Evolutionary conservation across 2,329 filamentous ascomycete genomes (phyloP).

Genomic region (Exophiala xenobiotica): DNA sequence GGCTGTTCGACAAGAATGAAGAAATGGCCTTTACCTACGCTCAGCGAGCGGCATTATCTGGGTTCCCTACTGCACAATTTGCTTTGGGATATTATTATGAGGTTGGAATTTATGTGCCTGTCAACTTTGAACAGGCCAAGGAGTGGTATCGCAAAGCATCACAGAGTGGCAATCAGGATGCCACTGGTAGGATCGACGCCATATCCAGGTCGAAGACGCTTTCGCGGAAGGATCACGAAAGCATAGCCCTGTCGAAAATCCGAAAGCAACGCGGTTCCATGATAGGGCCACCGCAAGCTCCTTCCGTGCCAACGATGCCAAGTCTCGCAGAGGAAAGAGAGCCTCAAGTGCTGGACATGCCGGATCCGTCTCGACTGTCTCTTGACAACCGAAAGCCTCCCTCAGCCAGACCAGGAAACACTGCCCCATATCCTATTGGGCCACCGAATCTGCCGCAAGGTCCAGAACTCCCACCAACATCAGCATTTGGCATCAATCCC

Average conservation of each 20-base stretch:
- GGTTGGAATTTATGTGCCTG: slow-evolving; percentile 88
- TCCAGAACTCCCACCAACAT: slow-evolving; percentile 44
- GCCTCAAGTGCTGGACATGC: slow-evolving; percentile 46
- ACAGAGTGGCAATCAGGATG: slow-evolving; percentile 89
- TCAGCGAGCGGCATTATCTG: slow-evolving; percentile 75
- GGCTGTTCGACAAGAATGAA: slow-evolving; percentile 92
- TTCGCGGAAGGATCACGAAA: slow-evolving; percentile 89
- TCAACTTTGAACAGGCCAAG: slow-evolving; percentile 76
- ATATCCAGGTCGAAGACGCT: slow-evolving; percentile 79
- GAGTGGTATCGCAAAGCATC: slow-evolving; percentile 90
- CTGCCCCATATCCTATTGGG: slow-evolving; percentile 45
- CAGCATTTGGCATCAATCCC: slow-evolving; percentile 50
- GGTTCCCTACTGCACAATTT: slow-evolving; percentile 88
- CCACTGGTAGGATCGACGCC: slow-evolving; percentile 75
- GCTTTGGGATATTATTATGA: slow-evolving; percentile 97
- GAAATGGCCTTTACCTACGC: slow-evolving; percentile 90
- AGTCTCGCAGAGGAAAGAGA: slow-evolving; percentile 36
- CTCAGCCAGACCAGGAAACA: slow-evolving; percentile 21
- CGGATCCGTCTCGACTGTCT: slow-evolving; percentile 47
- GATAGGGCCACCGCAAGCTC: slow-evolving; percentile 8
- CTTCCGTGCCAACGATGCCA: slow-evolving; percentile 44
- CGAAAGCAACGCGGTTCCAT: slow-evolving; percentile 73
- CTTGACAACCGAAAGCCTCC: slow-evolving; percentile 34
- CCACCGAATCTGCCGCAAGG: slow-evolving; percentile 35
- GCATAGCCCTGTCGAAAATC: slow-evolving; percentile 83